Conservation (phyloP, 495 filamentous ascomycete species). For the Penicillium egyptiacum region DNA sequence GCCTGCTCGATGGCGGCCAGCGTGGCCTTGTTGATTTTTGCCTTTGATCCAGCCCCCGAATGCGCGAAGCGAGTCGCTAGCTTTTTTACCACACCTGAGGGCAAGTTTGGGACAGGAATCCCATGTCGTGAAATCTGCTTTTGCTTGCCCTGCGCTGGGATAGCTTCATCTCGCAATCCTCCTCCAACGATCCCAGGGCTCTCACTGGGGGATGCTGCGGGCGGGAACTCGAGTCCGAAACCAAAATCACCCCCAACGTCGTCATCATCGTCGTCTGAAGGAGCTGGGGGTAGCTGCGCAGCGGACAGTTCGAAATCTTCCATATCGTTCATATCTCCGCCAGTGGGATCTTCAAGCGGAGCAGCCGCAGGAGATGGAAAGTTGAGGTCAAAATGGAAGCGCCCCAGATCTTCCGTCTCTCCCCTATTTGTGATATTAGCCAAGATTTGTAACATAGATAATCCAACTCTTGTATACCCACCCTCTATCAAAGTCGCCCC, state of each 20-base stretch:
- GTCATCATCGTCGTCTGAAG: constrained; percentile 28
- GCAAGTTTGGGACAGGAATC: constrained; percentile 72
- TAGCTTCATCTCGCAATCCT: constrained; percentile 42
- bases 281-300: constrained; percentile 27
- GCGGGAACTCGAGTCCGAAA: constrained; percentile 30
- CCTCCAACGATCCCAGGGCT: constrained; percentile 44
- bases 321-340: constrained; percentile 35
- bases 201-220: constrained; percentile 36
- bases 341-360: constrained; percentile 32
- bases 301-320: constrained; percentile 42
- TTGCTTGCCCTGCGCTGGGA: constrained; percentile 37
- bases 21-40: constrained; percentile 68
- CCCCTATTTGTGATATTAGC: constrained; percentile 41
- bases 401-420: constrained; percentile 49
- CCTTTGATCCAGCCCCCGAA: constrained; percentile 56
- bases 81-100: constrained; percentile 68
- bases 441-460: constrained; percentile 13
- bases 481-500: constrained; percentile 46
- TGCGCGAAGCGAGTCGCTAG: constrained; percentile 70
- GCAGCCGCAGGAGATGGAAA: constrained; percentile 41
- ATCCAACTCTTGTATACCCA: constrained; percentile 24
- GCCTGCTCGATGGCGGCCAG: constrained; percentile 73
- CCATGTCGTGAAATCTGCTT: constrained; percentile 69
- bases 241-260: constrained; percentile 32
- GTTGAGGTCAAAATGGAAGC: constrained; percentile 45